A percentile compares a stretch with the other conserved stretches of the same genome.
Conservation (phyloP, 371 early-diverging fungal genomes). For the Mucor plumbeus region DNA sequence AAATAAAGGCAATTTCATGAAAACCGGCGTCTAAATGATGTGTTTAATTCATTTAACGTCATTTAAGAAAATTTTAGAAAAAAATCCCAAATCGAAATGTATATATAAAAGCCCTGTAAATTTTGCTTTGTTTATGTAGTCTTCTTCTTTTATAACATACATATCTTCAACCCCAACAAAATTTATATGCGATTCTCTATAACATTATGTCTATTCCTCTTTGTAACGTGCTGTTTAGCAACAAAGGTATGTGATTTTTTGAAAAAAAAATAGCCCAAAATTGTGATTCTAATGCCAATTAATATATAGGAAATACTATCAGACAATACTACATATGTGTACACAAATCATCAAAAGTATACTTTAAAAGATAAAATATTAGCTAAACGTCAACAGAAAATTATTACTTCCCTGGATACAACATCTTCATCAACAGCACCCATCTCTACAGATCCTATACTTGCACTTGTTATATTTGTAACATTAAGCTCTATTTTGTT, state of each 20-base stretch:
- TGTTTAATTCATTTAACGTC: conserved; percentile 5
- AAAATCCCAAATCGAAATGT: not conserved
- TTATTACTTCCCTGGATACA: not conserved
- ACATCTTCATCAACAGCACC: conserved; percentile 12
- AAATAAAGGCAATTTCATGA: not conserved
- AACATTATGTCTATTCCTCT: not conserved
- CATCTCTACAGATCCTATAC: conserved; percentile 20
- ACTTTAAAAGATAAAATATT: not conserved
- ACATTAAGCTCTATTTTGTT: conserved; percentile 27
- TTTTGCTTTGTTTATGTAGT: not conserved
- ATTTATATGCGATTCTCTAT: not conserved
- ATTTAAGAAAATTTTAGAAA: not conserved
- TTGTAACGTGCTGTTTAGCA: conserved; percentile 1
- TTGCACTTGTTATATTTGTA: conserved; percentile 27
- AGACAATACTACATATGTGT: not conserved
- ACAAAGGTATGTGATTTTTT: not conserved
- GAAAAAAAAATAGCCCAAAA: not conserved
- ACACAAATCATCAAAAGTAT: not conserved
- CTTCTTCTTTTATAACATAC: not conserved
- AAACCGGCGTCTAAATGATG: conserved; percentile 3
- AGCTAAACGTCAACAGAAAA: not conserved
- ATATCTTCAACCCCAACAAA: not conserved
- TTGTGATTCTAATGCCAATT: not conserved
- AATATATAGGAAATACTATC: not conserved
- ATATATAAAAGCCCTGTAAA: not conserved